Percentiles rank a stretch among this genome's conserved stretches.
phyloP scores from a whole-genome alignment of 106 monocot genomes.

The Narthecium ossifragum region DNA sequence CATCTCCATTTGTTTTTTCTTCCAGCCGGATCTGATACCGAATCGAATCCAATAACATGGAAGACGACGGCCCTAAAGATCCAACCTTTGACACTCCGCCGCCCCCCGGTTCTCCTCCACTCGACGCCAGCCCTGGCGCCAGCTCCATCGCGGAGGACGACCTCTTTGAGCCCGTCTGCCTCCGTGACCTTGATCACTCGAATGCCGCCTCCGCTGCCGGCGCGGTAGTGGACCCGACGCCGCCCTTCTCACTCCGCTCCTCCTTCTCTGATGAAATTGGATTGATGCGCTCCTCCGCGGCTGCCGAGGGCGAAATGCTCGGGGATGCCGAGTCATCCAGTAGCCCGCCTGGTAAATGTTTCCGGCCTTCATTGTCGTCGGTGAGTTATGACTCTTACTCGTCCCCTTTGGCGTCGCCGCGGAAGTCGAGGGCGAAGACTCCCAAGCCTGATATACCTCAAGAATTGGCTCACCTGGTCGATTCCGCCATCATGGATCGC shows the following conservation, averaged over 20 bases:
- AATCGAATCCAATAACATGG: no score
- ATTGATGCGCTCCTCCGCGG: constrained; percentile 18
- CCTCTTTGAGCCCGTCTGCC: constrained; percentile 70
- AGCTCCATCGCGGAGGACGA: constrained; percentile 54
- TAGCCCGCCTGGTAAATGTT: not conserved
- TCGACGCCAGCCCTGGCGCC: no score
- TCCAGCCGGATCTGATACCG: no score
- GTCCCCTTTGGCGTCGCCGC: constrained; percentile 35
- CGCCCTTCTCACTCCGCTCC: constrained; percentile 6
- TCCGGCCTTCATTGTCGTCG: constrained; percentile 22
- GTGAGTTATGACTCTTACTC: constrained; percentile 40
- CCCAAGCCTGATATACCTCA: constrained; percentile 50
- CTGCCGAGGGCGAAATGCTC: constrained; percentile 15
- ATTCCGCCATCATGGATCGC: constrained; percentile 77
- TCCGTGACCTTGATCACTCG: constrained; percentile 63
- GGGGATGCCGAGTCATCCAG: no score
- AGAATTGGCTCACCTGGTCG: constrained; percentile 68
- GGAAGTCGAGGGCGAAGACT: constrained; percentile 20
- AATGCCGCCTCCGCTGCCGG: constrained; percentile 9
- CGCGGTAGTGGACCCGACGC: no score
- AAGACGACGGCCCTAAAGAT: no score
- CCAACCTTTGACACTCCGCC: not conserved
- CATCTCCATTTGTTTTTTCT: no score
- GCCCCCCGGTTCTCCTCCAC: no score
- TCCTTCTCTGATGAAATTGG: constrained; percentile 13